phyloP scores from a whole-genome alignment of 495 filamentous ascomycete species.

The Annulohypoxylon bovei region DNA sequence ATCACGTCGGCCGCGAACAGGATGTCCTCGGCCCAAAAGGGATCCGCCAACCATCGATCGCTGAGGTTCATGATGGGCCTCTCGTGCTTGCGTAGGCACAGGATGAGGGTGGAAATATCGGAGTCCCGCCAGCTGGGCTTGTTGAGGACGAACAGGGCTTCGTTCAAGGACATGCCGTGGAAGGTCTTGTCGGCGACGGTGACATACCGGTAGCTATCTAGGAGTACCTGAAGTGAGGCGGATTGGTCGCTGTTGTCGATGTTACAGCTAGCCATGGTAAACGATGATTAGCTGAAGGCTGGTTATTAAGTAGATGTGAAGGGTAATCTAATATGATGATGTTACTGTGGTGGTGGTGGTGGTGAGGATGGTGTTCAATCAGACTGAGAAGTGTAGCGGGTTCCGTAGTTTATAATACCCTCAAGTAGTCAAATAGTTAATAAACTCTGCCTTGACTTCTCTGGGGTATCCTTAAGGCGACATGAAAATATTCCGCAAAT shows the following conservation, averaged over 20 bases:
- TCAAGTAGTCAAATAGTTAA: too few relatives aligned
- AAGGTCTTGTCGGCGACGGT: not conserved
- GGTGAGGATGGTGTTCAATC: not conserved
- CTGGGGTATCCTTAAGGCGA: not conserved
- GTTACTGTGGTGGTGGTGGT: too few relatives aligned
- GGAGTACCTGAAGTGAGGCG: not conserved
- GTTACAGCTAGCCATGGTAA: too few relatives aligned
- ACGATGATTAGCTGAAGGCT: not conserved
- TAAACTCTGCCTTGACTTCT: not conserved
- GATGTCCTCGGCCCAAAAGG: not conserved
- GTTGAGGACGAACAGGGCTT: slow-evolving; percentile 8
- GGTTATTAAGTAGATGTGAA: not conserved
- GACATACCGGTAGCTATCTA: not conserved
- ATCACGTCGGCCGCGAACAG: slow-evolving; percentile 5
- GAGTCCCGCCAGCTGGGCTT: not conserved
- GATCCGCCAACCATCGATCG: not conserved
- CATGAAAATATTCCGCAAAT: not conserved
- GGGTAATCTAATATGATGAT: not conserved
- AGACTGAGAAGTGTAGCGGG: not conserved
- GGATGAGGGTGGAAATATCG: not conserved
- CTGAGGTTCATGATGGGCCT: not conserved
- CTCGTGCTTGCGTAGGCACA: not conserved
- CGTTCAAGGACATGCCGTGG: not conserved
- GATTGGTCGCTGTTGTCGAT: not conserved
- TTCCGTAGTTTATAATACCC: not conserved